These are phyloP conservation scores for Cyberlindnera subsufficiens DNA, from an alignment of 805 yeast species.

Conservation along the genomic window DNA sequence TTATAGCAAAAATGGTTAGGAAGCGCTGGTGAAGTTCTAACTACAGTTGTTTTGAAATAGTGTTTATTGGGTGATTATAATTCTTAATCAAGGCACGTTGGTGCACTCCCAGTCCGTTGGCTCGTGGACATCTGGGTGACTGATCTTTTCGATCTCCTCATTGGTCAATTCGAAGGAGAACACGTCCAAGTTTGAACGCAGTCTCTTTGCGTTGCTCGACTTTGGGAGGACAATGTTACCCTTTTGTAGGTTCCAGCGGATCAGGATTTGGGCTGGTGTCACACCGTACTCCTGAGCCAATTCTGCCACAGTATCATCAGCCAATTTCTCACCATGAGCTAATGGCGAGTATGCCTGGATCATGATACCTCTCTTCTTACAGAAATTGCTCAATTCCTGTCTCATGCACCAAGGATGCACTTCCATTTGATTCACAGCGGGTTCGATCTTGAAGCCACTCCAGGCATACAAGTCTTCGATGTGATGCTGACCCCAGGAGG, in stretches of 20 bases:
- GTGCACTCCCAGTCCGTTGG: conserved; percentile 67
- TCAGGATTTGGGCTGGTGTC: conserved; percentile 43
- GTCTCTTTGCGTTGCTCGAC: conserved; percentile 30
- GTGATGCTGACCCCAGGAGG: conserved; percentile 62
- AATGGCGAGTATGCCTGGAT: conserved; percentile 63
- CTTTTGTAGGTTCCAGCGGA: conserved; percentile 54
- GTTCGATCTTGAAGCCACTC: conserved; percentile 48
- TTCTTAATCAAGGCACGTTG: conserved; percentile 5
- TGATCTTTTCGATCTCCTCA: conserved; percentile 35
- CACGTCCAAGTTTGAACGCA: conserved; percentile 32
- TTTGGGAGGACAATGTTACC: conserved; percentile 55
- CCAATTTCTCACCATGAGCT: conserved; percentile 44
- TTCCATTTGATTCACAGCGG: conserved; percentile 72
- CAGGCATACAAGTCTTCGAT: conserved; percentile 59
- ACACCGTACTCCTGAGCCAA: conserved; percentile 38
- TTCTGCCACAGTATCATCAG: conserved; percentile 36
- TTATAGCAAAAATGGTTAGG: too few species aligned
- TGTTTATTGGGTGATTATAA: not conserved
- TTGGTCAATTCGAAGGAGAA: conserved; percentile 40
- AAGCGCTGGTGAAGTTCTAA: too few species aligned
- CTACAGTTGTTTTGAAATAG: not conserved
- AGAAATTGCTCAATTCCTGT: conserved; percentile 36
- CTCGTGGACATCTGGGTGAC: conserved; percentile 54
- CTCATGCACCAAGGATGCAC: conserved; percentile 46
- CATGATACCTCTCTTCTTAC: conserved; percentile 38